Base-by-base conservation (phyloP, 1,139 yeast genomes). In the Geotrichum armillariae region DNA sequence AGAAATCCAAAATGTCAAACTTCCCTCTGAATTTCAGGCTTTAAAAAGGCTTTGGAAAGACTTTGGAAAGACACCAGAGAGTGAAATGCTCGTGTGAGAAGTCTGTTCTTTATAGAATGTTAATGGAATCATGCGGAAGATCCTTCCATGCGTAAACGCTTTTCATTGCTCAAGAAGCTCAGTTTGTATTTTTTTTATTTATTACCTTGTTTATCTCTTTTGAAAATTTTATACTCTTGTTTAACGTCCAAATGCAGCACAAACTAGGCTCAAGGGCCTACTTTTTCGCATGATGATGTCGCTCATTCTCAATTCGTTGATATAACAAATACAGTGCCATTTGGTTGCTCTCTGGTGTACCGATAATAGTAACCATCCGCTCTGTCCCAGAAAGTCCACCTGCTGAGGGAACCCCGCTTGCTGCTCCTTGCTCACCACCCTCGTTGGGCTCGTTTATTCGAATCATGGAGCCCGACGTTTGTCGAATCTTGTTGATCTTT, bases 401-500 rank as follows among this genome's bases (percentile, higher is more conserved):
- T 9, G 54, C 47, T 6, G 35, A 34, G 12, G 39, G 11, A 32
- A 33, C 48, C 6, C 44, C 31, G 14, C 35, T 32, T 6, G 12
- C 43, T 12, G 36, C 39, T 5, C 27, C 37, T 21, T 20, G 50
- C 4, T 52, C 37, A 23, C 34, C 53, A 12, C 33, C 51, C 27
- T 48, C 46, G 37, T 48, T 45, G 1, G 53, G 41, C 32, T 60
- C 65, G 45, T 56, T 61, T 20, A 65, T 59, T 33, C 58, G 54
- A 64, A 88, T 85, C 44, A 78, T 77, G 34, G 94, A 85, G 37
- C 89, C 89, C 45, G 90, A 80, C 43, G 75, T 77, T 62, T 82
- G 81, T 60, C 95, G 76, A 45, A 88, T 84, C 52, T 90, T 94
- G 64, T 83, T 89, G 60, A 88, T 85, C 66, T 93, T 77, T 18